Conservation (phyloP, 768 basidiomycete genomes). For the Leucosporidium yakuticum region DNA sequence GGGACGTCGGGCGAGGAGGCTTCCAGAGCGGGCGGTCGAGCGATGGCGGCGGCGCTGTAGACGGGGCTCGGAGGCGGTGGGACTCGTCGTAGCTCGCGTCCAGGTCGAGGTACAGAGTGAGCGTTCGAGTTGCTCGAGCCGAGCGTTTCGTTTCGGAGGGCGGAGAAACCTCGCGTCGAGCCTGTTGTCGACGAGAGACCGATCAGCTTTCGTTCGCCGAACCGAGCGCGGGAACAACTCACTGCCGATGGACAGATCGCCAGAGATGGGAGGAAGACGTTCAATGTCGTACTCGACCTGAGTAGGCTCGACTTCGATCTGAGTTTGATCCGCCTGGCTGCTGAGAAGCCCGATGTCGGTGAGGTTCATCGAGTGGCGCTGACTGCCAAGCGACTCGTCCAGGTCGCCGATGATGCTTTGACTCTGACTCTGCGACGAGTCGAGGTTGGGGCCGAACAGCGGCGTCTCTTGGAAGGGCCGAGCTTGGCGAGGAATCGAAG, state of each 20-base stretch:
- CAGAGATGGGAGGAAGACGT: background rate
- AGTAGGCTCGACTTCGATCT: conserved; percentile 18
- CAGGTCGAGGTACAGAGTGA: background rate
- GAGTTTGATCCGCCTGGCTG: conserved; percentile 14
- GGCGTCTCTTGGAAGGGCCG: background rate
- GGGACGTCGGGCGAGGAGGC: background rate
- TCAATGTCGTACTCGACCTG: conserved; percentile 26
- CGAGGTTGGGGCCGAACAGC: background rate
- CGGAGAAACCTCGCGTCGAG: background rate
- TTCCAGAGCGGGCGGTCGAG: background rate
- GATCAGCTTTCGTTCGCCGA: background rate
- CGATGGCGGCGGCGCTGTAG: background rate
- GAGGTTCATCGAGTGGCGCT: conserved; percentile 3
- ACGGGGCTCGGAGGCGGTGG: conserved; percentile 11
- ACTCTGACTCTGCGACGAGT: background rate
- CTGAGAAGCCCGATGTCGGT: conserved; percentile 23
- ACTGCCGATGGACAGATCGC: conserved; percentile 4
- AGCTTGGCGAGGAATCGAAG: background rate
- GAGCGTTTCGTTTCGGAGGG: conserved; percentile 10
- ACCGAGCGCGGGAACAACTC: background rate
- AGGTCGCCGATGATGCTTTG: background rate
- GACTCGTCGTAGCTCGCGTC: conserved; percentile 13
- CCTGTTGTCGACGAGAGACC: background rate
- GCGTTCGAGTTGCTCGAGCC: background rate
- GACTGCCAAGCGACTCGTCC: background rate